Base-by-base conservation (phyloP, 257 asterid genomes). In the Mitragyna speciosa region DNA sequence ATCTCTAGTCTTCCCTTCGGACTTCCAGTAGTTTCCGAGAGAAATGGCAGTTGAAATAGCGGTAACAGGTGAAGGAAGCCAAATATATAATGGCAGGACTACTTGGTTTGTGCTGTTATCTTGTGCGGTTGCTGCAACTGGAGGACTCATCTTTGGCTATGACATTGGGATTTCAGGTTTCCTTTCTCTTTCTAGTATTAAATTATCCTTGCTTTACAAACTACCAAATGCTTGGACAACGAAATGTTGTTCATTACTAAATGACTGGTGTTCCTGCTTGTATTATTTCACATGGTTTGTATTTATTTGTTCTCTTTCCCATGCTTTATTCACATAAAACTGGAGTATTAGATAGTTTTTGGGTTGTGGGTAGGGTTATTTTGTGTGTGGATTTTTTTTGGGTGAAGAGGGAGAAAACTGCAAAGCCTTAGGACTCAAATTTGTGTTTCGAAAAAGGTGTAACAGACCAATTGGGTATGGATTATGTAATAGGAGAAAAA, bases 141-240 rank as follows among this genome's bases (percentile, higher is more conserved):
- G 86, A 20, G 86, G 86, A 80, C 79, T 85, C 16, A 76, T 85
- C 76, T 85, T 82, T 73, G 86, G 88, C 75, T 82, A 82, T 43
- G 88, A 82, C 73, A 72, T 78, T n/a, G 88, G 88, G 67, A 81
- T 82, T 63, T 79, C 86, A 85, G 88, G 88, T 85, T 71, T 6
- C 26, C 16, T 24, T 26, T 64, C 20, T 12, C 8, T n/a, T 9
- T 81, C 6, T 5, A 47, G 8, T 47, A 6, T 6, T 47, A 6
- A 2, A 47, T 47, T 47, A 0, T 47, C 49, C 56, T 14, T 2
- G 56, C 56, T 51, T 51, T 51, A 11, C 56, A 12, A 1, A 19
- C 56, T 12, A 51, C 56, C 56, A 51, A 51, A 51, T 41, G 15
- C 22, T 61, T 47, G 51, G 51, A 47, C 39, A 36, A 36, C 39